Evolutionary conservation across 106 monocot genomes (phyloP), one percentile per base, ranked within the genome.

Genomic region (Narthecium ossifragum): DNA sequence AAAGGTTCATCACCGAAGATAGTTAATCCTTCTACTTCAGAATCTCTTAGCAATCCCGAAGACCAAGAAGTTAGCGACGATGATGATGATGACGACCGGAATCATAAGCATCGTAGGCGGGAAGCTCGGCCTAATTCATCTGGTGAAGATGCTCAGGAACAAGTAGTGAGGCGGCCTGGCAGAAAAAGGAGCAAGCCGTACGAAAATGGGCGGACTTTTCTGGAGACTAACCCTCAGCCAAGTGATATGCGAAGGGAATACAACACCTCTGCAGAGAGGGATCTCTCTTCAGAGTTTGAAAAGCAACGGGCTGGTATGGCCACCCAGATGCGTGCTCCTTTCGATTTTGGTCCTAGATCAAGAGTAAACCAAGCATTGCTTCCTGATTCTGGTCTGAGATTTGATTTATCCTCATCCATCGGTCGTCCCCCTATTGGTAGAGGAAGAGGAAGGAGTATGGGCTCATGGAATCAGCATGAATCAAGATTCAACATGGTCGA

Each of bases 101-200:
- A 98, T 57, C 96, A 98, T 69, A 98, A 98, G 54, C 96, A 98
- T 69, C 86, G 90, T 11, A 84, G 67, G 51, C 66, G 96, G 62
- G 96, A 90, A 51, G 68, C 74, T 60, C 69, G 70, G 15, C 57
- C 70, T 33, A 57, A 60, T 14, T 65, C 68, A 10, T 61, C 61
- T 54, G 71, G 79, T n/a, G 68, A 77, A 54, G 61, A 55, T 75
- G 37, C 20, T 54, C 60, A 66, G 14, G 86, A 69, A 32, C 81
- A 56, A 49, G 26, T 68, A 69, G 17, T 67, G 27, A 73, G 73
- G 45, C 67, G 37, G 17, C 59, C 68, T 37, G 55, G 55, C 30
- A 84, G 73, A 57, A 90, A 73, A 47, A 53, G 69, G 24, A 69
- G 49, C 47, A 83, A 51, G 55, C 55, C 59, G 55, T 73, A 61